Evolutionary conservation across 805 yeast genomes (phyloP), one percentile per base, ranked within the genome.

Genomic region (Vanderwaltozyma yarrowii): DNA sequence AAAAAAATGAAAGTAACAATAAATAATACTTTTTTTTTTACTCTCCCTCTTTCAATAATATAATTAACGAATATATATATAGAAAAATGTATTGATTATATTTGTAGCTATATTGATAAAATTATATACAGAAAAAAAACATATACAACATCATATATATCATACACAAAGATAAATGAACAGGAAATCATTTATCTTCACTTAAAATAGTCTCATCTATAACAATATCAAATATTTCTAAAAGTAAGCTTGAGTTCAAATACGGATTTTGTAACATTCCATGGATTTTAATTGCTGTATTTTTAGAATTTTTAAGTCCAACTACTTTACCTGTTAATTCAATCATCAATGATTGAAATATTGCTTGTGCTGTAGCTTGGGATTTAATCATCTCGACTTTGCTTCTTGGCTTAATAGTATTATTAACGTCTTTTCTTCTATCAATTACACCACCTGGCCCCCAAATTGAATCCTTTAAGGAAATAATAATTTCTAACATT

Each of bases 291-390:
- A 61, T 58, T 7, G 81, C 70, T 0, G 95, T 95, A 40, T 64
- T 67, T 38, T 65, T 68, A 3, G 94, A 71, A 44, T 76, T 79
- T 7, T 73, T 56, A 3, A 67, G 54, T 0, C 96, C 96, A 41
- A 88, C 85, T 1, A 87, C 70, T 48, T 71, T 78, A 12, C 88
- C 76, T 38, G 81, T 74, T 0, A 77, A 62, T 39, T 83, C 94
- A 16, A 67, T 60, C 52, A 84, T 61, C 36, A 83, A 69, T 7
- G 71, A 61, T 35, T 70, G 75, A 39, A 87, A 53, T 2, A 82
- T 54, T 2, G 69, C 51, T 38, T 60, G 62, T 0, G 95, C 79
- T 43, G 80, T 87, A 32, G 69, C 73, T 41, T 66, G 65, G 1
- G 79, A 69, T 25, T 67, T 62, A 1, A 62, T 57, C 50, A 69